Evolutionary conservation across 805 yeast genomes (phyloP).

Genomic region (Myxozyma sirexii): DNA sequence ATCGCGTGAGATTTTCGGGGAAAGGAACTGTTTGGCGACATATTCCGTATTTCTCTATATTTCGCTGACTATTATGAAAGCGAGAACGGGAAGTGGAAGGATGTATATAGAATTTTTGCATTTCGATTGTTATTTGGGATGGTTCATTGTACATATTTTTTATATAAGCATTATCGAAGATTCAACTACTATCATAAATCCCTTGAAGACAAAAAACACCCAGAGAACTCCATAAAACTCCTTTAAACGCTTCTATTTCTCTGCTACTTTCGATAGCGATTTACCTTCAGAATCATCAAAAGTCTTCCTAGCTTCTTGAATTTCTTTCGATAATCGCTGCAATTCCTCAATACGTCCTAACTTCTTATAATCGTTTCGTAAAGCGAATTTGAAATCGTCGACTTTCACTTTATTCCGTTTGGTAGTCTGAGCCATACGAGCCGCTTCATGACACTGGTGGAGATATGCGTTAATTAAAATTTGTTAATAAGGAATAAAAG

Average conservation of each 20-base stretch:
- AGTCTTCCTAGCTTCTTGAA: constrained; percentile 65
- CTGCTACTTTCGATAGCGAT: constrained; percentile 38
- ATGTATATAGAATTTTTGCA: too few species aligned
- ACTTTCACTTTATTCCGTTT: constrained; percentile 64
- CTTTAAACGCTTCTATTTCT: not conserved
- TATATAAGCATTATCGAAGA: not conserved
- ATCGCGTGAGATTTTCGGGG: not conserved
- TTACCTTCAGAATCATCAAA: constrained; percentile 63
- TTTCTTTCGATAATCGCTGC: constrained; percentile 59
- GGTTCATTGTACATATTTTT: not conserved
- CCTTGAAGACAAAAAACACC: not conserved
- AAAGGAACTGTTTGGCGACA: not conserved
- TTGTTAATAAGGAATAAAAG: not conserved
- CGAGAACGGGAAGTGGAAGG: too few species aligned
- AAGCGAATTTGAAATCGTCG: constrained; percentile 72
- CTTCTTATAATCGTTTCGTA: constrained; percentile 66
- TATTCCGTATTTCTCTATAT: constrained; percentile 5
- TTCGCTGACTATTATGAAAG: too few species aligned
- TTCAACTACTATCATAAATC: not conserved
- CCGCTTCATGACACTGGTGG: constrained; percentile 56
- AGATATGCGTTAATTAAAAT: not conserved
- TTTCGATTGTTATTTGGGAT: not conserved
- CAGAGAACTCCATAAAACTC: not conserved
- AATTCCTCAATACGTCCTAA: constrained; percentile 71
- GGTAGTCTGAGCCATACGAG: constrained; percentile 54